Conservation (phyloP, 192 early-diverging fungal species). For the Coemansia furcata region DNA sequence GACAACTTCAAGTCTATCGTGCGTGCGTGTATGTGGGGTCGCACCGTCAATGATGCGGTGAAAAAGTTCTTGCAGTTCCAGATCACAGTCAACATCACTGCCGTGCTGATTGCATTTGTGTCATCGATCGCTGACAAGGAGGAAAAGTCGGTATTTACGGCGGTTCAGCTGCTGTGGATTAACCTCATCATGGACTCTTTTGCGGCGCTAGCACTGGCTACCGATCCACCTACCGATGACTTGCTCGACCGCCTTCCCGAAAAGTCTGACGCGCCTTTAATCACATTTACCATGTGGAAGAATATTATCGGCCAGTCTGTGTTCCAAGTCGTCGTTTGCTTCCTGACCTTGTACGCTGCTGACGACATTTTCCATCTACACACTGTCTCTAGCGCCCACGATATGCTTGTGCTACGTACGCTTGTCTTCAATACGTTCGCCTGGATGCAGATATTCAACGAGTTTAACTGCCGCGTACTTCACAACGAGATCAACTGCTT, state of each 20-base stretch:
- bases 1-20: slow-evolving; percentile 98
- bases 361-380: slow-evolving; percentile 63
- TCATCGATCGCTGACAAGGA: slow-evolving; percentile 62
- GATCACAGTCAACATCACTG: slow-evolving; percentile 94
- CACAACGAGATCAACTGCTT: slow-evolving; percentile 87
- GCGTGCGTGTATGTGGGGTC: slow-evolving; percentile 97
- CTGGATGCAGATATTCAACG: slow-evolving; percentile 86
- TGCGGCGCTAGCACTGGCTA: slow-evolving; percentile 95
- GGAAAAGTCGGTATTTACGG: slow-evolving; percentile 85
- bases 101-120: slow-evolving; percentile 77
- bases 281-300: slow-evolving; percentile 92
- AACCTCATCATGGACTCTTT: slow-evolving; percentile 99
- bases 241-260: slow-evolving; percentile 87
- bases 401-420: slow-evolving; percentile 63
- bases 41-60: slow-evolving; percentile 92
- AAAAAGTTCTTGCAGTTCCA: slow-evolving; percentile 99
- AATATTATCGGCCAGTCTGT: slow-evolving; percentile 91
- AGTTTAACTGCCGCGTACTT: slow-evolving; percentile 81
- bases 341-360: slow-evolving; percentile 70
- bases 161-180: slow-evolving; percentile 97
- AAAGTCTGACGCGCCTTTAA: slow-evolving; percentile 74
- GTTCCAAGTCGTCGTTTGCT: slow-evolving; percentile 81
- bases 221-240: slow-evolving; percentile 85
- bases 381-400: slow-evolving; percentile 33
- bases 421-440: slow-evolving; percentile 94